Percentiles rank a stretch among this genome's conserved stretches.
Evolutionary conservation across 495 filamentous ascomycete species (phyloP).

Genomic region (Penicillium verhagenii): DNA sequence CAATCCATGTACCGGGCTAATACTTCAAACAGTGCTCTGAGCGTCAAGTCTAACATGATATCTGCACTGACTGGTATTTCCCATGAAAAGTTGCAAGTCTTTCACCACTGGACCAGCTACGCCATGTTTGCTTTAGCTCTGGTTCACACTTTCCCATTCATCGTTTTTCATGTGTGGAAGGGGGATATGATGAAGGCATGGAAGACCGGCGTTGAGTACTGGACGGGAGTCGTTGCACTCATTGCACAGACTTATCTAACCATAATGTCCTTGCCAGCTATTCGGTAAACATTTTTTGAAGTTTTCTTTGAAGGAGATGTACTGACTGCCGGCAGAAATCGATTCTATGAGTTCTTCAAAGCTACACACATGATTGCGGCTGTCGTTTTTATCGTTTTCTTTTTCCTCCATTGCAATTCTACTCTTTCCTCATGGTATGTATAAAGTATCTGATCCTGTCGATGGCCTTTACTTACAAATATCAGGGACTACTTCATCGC

Average conservation of each 20-base stretch:
- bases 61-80: constrained; percentile 49
- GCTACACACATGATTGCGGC: constrained; percentile 46
- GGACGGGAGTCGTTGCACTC: constrained; percentile 45
- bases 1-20: neutral
- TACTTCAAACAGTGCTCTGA: constrained; percentile 22
- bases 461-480: constrained; percentile 4
- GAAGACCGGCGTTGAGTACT: constrained; percentile 38
- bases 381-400: constrained; percentile 46
- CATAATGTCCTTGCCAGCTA: constrained; percentile 43
- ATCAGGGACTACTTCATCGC: constrained; percentile 61
- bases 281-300: constrained; percentile 32
- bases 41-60: constrained; percentile 43
- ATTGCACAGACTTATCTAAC: constrained; percentile 51
- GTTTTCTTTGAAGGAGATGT: neutral
- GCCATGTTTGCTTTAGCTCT: constrained; percentile 47
- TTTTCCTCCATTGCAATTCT: constrained; percentile 42
- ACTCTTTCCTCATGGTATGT: constrained; percentile 52
- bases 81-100: constrained; percentile 52
- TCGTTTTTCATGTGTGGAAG: constrained; percentile 44
- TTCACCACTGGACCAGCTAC: constrained; percentile 44
- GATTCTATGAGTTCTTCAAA: constrained; percentile 57
- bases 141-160: constrained; percentile 53
- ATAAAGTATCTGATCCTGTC: neutral
- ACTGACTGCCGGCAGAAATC: constrained; percentile 31
- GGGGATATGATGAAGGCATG: constrained; percentile 48